These are phyloP conservation scores for Cudoniella acicularis DNA, from an alignment of 495 filamentous ascomycete species.

Conservation along the genomic window DNA sequence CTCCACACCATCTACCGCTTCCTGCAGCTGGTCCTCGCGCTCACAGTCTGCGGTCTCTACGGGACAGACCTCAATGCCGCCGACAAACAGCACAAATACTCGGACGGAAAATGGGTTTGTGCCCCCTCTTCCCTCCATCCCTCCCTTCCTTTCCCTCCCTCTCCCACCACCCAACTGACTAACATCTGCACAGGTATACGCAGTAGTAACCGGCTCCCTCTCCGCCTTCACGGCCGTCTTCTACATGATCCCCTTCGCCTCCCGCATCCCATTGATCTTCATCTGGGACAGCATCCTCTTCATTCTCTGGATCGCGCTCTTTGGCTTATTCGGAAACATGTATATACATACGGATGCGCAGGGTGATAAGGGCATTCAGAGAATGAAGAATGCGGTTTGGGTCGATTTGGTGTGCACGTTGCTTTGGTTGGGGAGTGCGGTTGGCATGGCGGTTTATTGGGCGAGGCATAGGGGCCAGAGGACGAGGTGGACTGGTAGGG, in stretches of 20 bases:
- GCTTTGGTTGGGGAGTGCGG: constrained; percentile 62
- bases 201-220: constrained; percentile 59
- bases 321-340: constrained; percentile 75
- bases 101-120: constrained; percentile 65
- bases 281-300: constrained; percentile 69
- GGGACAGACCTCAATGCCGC: constrained; percentile 63
- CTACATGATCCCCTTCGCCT: constrained; percentile 52
- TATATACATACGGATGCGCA: constrained; percentile 67
- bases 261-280: constrained; percentile 39
- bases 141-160: background rate
- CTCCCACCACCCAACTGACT: background rate
- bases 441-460: constrained; percentile 40
- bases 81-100: constrained; percentile 41
- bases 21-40: constrained; percentile 67
- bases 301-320: constrained; percentile 73
- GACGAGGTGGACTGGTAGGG: constrained; percentile 46
- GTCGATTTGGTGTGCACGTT: constrained; percentile 68
- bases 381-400: constrained; percentile 88
- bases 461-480: constrained; percentile 36
- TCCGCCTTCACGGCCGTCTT: constrained; percentile 57
- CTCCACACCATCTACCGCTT: constrained; percentile 56
- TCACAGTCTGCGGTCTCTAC: constrained; percentile 78
- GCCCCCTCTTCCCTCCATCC: background rate
- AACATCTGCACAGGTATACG: constrained; percentile 55
- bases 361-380: constrained; percentile 53